Percentiles rank a stretch among this genome's conserved stretches.
These are phyloP conservation scores for Neonectria neomacrospora DNA, from an alignment of 2,329 filamentous ascomycete genomes.

Conservation along the genomic window DNA sequence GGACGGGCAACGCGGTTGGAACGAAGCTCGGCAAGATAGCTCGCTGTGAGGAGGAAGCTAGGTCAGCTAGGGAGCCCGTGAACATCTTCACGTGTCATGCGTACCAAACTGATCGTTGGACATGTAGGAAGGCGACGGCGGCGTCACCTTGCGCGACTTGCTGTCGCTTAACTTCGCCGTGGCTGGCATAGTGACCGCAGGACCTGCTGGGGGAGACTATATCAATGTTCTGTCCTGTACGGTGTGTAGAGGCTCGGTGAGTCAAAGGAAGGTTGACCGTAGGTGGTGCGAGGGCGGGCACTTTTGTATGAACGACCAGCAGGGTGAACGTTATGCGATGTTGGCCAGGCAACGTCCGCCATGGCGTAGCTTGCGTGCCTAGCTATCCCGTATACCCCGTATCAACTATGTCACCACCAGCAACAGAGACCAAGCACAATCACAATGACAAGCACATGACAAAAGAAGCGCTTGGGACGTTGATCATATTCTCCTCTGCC, in stretches of 20 bases:
- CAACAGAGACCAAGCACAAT: conserved; percentile 29
- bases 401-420: conserved; percentile 33
- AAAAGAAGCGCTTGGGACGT: neutral
- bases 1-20: conserved; percentile 74
- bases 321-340: conserved; percentile 31
- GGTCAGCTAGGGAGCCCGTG: conserved; percentile 36
- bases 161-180: conserved; percentile 49
- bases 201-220: conserved; percentile 27
- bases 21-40: conserved; percentile 77
- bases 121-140: conserved; percentile 73
- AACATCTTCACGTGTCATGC: conserved; percentile 31
- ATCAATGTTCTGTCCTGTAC: conserved; percentile 34
- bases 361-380: conserved; percentile 8
- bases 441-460: conserved; percentile 4
- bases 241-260: conserved; percentile 29
- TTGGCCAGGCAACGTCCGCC: conserved; percentile 45
- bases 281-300: conserved; percentile 28
- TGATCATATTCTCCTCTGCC: conserved; percentile 4
- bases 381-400: neutral
- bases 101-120: conserved; percentile 74
- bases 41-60: conserved; percentile 58
- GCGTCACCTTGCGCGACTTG: conserved; percentile 65
- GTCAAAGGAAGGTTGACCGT: conserved; percentile 18
- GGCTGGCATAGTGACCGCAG: conserved; percentile 43
- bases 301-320: conserved; percentile 33